phyloP scores from a whole-genome alignment of 2,329 filamentous ascomycete genomes.

The Cercospora beticola region DNA sequence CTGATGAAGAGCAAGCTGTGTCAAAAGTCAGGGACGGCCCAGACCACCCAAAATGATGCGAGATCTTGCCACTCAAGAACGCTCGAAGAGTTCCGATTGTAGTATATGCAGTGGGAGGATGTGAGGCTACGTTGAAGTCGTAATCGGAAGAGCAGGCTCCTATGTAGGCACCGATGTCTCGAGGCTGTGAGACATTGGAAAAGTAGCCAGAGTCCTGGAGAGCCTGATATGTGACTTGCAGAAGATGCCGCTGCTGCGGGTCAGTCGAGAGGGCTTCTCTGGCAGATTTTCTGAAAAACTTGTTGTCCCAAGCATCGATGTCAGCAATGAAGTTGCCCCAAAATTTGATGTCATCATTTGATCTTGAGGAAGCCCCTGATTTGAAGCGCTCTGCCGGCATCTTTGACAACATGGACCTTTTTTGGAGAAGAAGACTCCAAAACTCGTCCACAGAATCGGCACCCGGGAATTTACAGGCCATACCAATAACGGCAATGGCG shows the following conservation, averaged over 20 bases:
- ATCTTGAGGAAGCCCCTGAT: not conserved
- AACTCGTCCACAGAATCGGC: slow-evolving; percentile 17
- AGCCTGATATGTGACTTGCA: slow-evolving; percentile 38
- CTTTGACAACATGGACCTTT: slow-evolving; percentile 10
- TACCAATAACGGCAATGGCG: slow-evolving; percentile 21
- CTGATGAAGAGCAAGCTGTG: slow-evolving; percentile 40
- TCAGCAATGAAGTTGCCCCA: slow-evolving; percentile 24
- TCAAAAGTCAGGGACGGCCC: slow-evolving; percentile 42
- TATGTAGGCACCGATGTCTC: slow-evolving; percentile 43
- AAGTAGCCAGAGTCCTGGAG: slow-evolving; percentile 38
- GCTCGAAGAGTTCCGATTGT: slow-evolving; percentile 33
- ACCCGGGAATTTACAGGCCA: slow-evolving; percentile 18
- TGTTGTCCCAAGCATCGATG: slow-evolving; percentile 34
- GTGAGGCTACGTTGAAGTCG: slow-evolving; percentile 43
- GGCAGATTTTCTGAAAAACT: slow-evolving; percentile 37
- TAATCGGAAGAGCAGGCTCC: slow-evolving; percentile 43
- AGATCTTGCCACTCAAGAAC: slow-evolving; percentile 27
- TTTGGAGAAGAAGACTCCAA: slow-evolving; percentile 15
- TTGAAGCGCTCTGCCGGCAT: slow-evolving; percentile 14
- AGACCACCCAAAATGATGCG: slow-evolving; percentile 46
- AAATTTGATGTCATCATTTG: slow-evolving; percentile 4
- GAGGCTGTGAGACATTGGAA: slow-evolving; percentile 36
- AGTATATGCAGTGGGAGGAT: slow-evolving; percentile 42
- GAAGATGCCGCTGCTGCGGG: slow-evolving; percentile 36
- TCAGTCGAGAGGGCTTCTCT: slow-evolving; percentile 35